These are phyloP conservation scores for Starmerella scarabaei DNA, from an alignment of 805 yeast genomes.

Conservation along the genomic window DNA sequence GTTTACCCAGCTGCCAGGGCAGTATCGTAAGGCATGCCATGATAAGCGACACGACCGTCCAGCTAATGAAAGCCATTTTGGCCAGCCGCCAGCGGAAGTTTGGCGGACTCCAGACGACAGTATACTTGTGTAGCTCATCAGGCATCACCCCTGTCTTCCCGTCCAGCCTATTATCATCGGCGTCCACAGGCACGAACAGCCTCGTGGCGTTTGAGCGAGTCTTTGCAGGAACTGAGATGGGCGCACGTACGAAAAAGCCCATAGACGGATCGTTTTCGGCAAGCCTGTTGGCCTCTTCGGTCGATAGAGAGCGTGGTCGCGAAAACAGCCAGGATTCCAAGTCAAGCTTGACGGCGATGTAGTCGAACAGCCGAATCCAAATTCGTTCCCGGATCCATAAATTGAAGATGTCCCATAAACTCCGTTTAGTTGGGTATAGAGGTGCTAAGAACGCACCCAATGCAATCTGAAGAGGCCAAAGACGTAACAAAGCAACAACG, in stretches of 20 bases:
- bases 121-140: conserved; percentile 38
- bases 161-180: conserved; percentile 40
- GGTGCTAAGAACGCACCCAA: conserved; percentile 2
- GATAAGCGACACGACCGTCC: conserved; percentile 25
- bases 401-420: conserved; percentile 38
- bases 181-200: conserved; percentile 72
- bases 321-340: conserved; percentile 30
- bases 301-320: conserved; percentile 33
- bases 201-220: conserved; percentile 50
- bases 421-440: conserved; percentile 34
- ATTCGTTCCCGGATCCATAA: conserved; percentile 35
- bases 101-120: conserved; percentile 81
- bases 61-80: conserved; percentile 34
- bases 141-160: conserved; percentile 31
- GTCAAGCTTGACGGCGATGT: conserved; percentile 9
- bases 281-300: conserved; percentile 29
- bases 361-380: conserved; percentile 20
- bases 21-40: conserved; percentile 7
- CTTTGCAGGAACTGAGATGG: conserved; percentile 53
- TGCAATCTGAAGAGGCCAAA: conserved; percentile 12
- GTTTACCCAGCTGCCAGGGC: conserved; percentile 16
- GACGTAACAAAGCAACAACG: conserved; percentile 2
- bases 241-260: conserved; percentile 77
- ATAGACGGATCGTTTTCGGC: conserved; percentile 52
- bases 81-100: conserved; percentile 48